Conservation (phyloP, 2,329 filamentous ascomycete genomes). For the Cercospora sp. region DNA sequence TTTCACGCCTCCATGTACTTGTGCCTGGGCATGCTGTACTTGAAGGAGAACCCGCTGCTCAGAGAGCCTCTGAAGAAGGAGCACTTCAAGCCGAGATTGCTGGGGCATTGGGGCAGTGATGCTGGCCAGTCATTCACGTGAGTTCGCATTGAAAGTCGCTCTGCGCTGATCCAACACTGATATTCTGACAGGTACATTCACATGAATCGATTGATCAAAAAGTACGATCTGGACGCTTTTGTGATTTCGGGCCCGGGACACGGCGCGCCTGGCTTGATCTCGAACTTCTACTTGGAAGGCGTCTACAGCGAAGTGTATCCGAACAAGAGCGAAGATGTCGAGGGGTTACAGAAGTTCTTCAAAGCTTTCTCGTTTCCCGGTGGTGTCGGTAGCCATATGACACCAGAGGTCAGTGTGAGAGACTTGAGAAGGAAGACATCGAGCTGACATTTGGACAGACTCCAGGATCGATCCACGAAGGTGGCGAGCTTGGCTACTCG, state of each 20-base stretch:
- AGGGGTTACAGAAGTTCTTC: constrained; percentile 74
- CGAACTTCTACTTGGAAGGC: constrained; percentile 75
- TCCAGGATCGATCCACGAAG: constrained; percentile 71
- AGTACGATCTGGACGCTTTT: constrained; percentile 68
- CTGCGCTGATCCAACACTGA: constrained; percentile 9
- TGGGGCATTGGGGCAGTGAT: constrained; percentile 78
- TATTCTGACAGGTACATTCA: constrained; percentile 60
- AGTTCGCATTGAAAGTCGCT: neutral
- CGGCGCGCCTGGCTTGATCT: constrained; percentile 72
- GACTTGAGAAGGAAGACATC: too few species aligned
- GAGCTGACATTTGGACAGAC: too few species aligned
- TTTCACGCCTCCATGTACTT: constrained; percentile 75
- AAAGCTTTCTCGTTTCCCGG: constrained; percentile 82
- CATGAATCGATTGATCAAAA: constrained; percentile 79
- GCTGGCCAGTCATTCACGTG: constrained; percentile 75
- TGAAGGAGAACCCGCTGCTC: constrained; percentile 71
- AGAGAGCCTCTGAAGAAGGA: constrained; percentile 66
- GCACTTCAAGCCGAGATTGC: constrained; percentile 70
- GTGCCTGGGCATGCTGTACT: constrained; percentile 77
- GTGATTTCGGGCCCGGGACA: constrained; percentile 78
- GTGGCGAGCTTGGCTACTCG: constrained; percentile 79
- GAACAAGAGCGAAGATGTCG: constrained; percentile 66
- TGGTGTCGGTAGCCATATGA: constrained; percentile 75
- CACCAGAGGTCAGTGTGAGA: too few species aligned
- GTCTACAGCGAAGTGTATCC: constrained; percentile 77